Evolutionary conservation across 768 basidiomycete species (phyloP).

Genomic region (Trametopsis cervina): DNA sequence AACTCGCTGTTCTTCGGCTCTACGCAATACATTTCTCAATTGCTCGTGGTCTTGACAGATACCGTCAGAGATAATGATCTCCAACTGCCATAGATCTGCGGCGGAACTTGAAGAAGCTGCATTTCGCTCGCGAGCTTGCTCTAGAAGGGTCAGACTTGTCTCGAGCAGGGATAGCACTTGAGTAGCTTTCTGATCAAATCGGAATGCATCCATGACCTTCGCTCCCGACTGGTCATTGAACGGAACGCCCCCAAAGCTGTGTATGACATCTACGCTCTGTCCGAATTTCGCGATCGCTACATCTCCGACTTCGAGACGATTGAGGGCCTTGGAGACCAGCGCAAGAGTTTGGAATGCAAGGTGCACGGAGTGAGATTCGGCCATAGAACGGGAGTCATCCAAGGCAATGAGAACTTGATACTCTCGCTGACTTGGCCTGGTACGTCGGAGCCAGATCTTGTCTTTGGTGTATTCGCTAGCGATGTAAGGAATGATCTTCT

Average conservation of each 20-base stretch:
- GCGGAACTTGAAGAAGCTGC: constrained; percentile 54
- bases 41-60: constrained; percentile 94
- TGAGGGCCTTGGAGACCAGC: constrained; percentile 84
- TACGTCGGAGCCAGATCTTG: constrained; percentile 96
- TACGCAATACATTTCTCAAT: constrained; percentile 70
- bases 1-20: constrained; percentile 83
- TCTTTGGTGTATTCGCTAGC: constrained; percentile 99
- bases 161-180: constrained; percentile 82
- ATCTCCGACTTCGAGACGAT: constrained; percentile 92
- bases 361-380: constrained; percentile 85
- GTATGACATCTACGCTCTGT: constrained; percentile 78
- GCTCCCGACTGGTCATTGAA: constrained; percentile 78
- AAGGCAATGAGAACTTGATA: constrained; percentile 93
- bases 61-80: constrained; percentile 99
- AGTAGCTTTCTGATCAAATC: constrained; percentile 84
- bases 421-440: constrained; percentile 87
- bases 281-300: constrained; percentile 90
- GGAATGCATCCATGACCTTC: constrained; percentile 77
- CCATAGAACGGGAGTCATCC: constrained; percentile 97
- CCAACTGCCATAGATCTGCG: constrained; percentile 91
- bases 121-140: constrained; percentile 67
- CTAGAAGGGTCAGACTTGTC: constrained; percentile 64
- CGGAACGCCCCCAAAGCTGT: constrained; percentile 54
- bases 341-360: constrained; percentile 92
- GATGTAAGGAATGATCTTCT: constrained; percentile 96